Conservation (phyloP, 345 rosid species). For the Zanthoxylum bungeanum region DNA sequence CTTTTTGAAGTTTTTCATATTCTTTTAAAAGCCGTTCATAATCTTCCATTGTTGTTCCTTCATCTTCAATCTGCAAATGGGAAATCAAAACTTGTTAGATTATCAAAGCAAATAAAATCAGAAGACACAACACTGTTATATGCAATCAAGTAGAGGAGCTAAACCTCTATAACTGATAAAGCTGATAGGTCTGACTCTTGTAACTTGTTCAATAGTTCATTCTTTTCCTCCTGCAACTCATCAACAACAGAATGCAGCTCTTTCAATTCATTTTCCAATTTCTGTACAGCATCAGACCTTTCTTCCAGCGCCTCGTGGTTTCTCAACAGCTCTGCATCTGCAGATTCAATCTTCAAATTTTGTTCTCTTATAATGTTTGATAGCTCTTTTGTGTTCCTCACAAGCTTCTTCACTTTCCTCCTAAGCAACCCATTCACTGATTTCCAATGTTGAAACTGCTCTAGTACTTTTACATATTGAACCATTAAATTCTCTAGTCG, state of each 20-base stretch:
- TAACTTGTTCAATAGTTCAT: constrained; percentile 27
- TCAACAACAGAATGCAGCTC: constrained; percentile 24
- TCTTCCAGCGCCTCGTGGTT: constrained; percentile 24
- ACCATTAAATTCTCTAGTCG: constrained; percentile 34
- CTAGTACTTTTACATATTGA: constrained; percentile 33
- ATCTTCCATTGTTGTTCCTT: constrained; percentile 30
- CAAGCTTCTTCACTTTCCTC: constrained; percentile 46
- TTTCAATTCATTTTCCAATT: constrained; percentile 39
- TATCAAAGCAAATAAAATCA: neutral
- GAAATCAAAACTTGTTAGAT: neutral
- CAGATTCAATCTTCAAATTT: constrained; percentile 26
- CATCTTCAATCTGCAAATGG: constrained; percentile 32
- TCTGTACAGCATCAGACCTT: constrained; percentile 26
- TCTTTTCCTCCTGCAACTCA: constrained; percentile 42
- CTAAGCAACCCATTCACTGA: constrained; percentile 42
- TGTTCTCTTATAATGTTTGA: constrained; percentile 31
- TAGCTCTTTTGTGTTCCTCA: constrained; percentile 35
- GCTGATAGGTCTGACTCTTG: constrained; percentile 24
- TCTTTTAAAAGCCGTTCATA: constrained; percentile 40
- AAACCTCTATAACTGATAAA: constrained; percentile 41
- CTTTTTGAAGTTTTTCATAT: constrained; percentile 43
- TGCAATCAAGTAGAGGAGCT: neutral
- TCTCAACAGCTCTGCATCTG: constrained; percentile 38
- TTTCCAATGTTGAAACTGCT: constrained; percentile 36
- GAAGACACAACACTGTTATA: neutral